phyloP scores from a whole-genome alignment of 1,284 basidiomycete genomes.

The Microbotryum saponariae region DNA sequence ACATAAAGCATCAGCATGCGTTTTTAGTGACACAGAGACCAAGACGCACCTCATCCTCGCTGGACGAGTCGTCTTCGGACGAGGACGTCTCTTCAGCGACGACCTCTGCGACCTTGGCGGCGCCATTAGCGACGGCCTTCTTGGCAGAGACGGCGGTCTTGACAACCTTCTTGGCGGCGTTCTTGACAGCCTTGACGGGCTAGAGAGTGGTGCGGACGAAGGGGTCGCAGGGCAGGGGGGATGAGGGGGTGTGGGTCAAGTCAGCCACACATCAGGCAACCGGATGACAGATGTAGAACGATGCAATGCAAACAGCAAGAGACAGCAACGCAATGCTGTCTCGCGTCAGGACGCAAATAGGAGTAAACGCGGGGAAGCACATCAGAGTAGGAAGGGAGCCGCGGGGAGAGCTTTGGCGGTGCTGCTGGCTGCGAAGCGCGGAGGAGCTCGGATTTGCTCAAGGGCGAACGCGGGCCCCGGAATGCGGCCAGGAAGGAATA shows the following conservation, averaged over 20 bases:
- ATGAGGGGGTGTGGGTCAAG: background rate
- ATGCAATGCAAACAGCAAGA: background rate
- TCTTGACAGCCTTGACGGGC: constrained; percentile 28
- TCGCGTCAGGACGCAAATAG: background rate
- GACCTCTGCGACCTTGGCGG: constrained; percentile 9
- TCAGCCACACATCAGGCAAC: too few species aligned
- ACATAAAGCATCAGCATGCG: constrained; percentile 6
- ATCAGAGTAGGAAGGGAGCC: too few species aligned
- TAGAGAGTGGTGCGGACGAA: background rate
- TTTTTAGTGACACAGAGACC: background rate
- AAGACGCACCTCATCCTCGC: constrained; percentile 17
- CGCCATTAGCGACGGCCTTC: constrained; percentile 3
- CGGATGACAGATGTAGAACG: too few species aligned
- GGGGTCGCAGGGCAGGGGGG: too few species aligned
- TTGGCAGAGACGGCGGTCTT: constrained; percentile 9
- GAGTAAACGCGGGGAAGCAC: background rate
- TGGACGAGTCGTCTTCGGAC: constrained; percentile 30
- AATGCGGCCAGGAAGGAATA: background rate
- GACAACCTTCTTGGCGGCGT: constrained; percentile 20
- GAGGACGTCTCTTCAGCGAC: constrained; percentile 17
- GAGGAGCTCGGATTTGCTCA: too few species aligned
- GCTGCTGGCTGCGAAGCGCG: too few species aligned
- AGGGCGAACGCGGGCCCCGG: too few species aligned
- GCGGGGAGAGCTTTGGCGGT: too few species aligned
- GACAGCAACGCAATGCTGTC: background rate